Conservation (phyloP, 176 grass and related monocot species). For the Aegilops umbellulata region DNA sequence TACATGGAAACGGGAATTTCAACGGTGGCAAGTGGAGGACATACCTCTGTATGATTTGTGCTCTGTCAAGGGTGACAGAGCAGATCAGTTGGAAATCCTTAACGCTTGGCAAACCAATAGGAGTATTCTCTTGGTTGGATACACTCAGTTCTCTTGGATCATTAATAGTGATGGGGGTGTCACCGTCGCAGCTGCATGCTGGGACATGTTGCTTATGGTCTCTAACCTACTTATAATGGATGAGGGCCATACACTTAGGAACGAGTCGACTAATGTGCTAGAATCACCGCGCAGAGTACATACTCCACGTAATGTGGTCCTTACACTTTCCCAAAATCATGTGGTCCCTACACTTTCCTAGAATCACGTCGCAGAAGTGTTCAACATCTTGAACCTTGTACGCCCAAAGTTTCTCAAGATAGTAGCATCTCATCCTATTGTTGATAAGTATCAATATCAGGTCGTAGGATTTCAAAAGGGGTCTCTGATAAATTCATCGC, state of each 20-base stretch:
- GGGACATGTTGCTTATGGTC: conserved; percentile 71
- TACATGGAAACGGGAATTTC: conserved; percentile 69
- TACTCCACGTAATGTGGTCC: conserved; percentile 86
- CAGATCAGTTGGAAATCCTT: conserved; percentile 68
- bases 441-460: conserved; percentile 64
- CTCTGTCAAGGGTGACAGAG: conserved; percentile 61
- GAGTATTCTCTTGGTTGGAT: conserved; percentile 85
- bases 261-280: conserved; percentile 72
- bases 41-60: conserved; percentile 81
- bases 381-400: conserved; percentile 89
- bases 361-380: conserved; percentile 85
- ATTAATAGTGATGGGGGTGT: conserved; percentile 40
- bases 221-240: conserved; percentile 90
- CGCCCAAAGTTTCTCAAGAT: conserved; percentile 84
- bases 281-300: conserved; percentile 75
- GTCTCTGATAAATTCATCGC: conserved; percentile 34
- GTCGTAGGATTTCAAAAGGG: conserved; percentile 40
- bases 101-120: conserved; percentile 67
- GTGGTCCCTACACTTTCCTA: conserved; percentile 67
- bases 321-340: conserved; percentile 93
- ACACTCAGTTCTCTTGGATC: conserved; percentile 74
- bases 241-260: conserved; percentile 92
- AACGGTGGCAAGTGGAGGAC: conserved; percentile 78
- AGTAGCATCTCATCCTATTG: conserved; percentile 49
- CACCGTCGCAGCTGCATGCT: conserved; percentile 57